A percentile compares a stretch with the other conserved stretches of the same genome.
These are phyloP conservation scores for Mortierella alpina DNA, from an alignment of 192 early-diverging fungal genomes.

Conservation along the genomic window DNA sequence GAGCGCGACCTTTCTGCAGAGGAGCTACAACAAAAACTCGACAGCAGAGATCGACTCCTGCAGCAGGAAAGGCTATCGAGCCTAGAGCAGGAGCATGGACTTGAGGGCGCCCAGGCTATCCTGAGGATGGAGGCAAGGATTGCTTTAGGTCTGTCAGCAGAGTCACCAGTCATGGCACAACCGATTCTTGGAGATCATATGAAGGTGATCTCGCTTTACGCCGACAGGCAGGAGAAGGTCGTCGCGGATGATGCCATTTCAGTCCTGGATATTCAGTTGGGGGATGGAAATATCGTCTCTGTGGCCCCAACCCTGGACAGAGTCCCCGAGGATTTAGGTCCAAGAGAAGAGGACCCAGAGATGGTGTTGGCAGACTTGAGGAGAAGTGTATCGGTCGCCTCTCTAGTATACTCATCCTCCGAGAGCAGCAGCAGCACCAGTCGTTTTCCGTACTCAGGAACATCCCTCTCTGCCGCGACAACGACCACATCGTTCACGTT, in stretches of 20 bases:
- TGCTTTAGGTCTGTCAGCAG: conserved; percentile 31
- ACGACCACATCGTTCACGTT: too few relatives aligned
- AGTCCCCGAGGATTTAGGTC: neutral
- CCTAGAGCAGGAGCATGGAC: conserved; percentile 28
- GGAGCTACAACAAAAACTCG: conserved; percentile 28
- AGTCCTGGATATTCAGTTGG: conserved; percentile 30
- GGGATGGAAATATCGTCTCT: conserved; percentile 1
- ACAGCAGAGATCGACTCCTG: conserved; percentile 8
- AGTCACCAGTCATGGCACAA: conserved; percentile 20
- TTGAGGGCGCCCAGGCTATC: conserved; percentile 24
- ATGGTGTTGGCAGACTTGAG: conserved; percentile 28
- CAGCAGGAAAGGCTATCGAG: conserved; percentile 25
- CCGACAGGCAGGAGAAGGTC: conserved; percentile 34
- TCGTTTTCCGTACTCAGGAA: neutral
- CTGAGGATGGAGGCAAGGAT: conserved; percentile 35
- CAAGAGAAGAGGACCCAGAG: conserved; percentile 37
- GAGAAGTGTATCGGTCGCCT: conserved; percentile 36
- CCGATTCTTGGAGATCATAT: conserved; percentile 2
- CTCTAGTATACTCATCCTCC: conserved; percentile 4
- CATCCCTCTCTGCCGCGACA: neutral
- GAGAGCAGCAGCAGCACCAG: neutral
- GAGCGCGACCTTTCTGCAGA: conserved; percentile 37
- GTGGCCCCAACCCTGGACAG: neutral
- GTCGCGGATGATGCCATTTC: conserved; percentile 50
- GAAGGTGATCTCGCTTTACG: conserved; percentile 46